Conservation (phyloP, 345 rosid species). For the Pistacia vera region DNA sequence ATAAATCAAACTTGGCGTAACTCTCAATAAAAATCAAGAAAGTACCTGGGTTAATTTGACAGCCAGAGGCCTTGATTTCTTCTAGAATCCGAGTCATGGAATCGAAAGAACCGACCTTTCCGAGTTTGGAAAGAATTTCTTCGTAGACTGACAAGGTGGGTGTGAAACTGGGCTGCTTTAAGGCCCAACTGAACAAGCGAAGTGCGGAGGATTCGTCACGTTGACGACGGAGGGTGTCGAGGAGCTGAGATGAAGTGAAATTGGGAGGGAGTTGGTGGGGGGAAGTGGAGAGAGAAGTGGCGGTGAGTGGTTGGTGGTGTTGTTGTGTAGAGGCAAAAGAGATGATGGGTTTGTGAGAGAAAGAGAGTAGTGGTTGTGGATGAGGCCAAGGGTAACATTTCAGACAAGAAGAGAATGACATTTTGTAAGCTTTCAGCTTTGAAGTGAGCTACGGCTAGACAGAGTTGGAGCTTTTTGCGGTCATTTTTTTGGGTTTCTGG, state of each 20-base stretch:
- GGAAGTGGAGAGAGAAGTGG: conserved; percentile 21
- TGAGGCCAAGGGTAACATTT: conserved; percentile 58
- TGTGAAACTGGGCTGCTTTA: conserved; percentile 73
- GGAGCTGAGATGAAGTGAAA: conserved; percentile 71
- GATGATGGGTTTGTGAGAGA: conserved; percentile 39
- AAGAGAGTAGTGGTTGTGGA: conserved; percentile 28
- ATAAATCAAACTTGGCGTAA: conserved; percentile 60
- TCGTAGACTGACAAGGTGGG: conserved; percentile 57
- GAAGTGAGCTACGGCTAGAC: not conserved
- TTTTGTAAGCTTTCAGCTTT: conserved; percentile 7
- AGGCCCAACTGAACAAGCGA: conserved; percentile 63
- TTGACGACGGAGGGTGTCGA: conserved; percentile 74
- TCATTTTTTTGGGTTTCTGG: not conserved
- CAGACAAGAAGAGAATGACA: conserved; percentile 60
- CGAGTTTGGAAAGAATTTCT: conserved; percentile 67
- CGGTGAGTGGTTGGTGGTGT: conserved; percentile 25
- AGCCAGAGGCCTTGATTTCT: conserved; percentile 53
- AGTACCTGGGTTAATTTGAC: conserved; percentile 42
- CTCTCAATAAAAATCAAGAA: conserved; percentile 61
- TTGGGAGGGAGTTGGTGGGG: conserved; percentile 38
- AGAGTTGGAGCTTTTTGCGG: not conserved
- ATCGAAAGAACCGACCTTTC: conserved; percentile 68
- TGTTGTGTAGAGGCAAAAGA: conserved; percentile 35
- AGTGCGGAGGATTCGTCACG: conserved; percentile 70
- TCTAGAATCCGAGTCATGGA: conserved; percentile 57